A percentile compares a stretch with the other conserved stretches of the same genome.
phyloP scores from a whole-genome alignment of 2,329 filamentous ascomycete genomes.

The Aspergillus alliaceus region DNA sequence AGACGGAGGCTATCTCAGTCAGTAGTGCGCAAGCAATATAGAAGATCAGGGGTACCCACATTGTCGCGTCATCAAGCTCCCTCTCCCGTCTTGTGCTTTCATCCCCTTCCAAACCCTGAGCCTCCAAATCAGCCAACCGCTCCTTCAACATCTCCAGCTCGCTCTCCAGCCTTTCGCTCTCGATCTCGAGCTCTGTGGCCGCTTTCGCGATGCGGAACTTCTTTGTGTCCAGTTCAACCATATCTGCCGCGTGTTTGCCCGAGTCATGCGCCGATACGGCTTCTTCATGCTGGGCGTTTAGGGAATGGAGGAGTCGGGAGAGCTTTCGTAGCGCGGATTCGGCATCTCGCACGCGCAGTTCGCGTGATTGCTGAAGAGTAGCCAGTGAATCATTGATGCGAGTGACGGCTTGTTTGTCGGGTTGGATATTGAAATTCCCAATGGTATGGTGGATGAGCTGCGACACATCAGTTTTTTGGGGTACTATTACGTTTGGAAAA shows the following conservation, averaged over 20 bases:
- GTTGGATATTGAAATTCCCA: slow-evolving; percentile 89
- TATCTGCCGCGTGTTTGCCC: slow-evolving; percentile 76
- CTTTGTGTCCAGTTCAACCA: slow-evolving; percentile 83
- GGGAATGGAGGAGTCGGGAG: slow-evolving; percentile 71
- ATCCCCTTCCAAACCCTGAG: slow-evolving; percentile 79
- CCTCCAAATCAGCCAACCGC: slow-evolving; percentile 76
- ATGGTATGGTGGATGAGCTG: slow-evolving; percentile 90
- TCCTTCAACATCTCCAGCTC: slow-evolving; percentile 75
- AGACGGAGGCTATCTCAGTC: slow-evolving; percentile 63
- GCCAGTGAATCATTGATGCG: slow-evolving; percentile 82
- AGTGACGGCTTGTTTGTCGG: slow-evolving; percentile 79
- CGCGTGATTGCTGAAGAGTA: slow-evolving; percentile 80
- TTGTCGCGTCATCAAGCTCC: slow-evolving; percentile 51
- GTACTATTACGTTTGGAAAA: not conserved
- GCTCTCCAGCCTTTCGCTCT: slow-evolving; percentile 84
- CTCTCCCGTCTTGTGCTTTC: slow-evolving; percentile 52
- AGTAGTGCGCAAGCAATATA: not conserved
- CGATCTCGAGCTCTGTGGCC: slow-evolving; percentile 84
- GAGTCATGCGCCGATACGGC: slow-evolving; percentile 73
- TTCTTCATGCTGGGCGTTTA: slow-evolving; percentile 75
- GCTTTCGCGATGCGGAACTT: slow-evolving; percentile 96
- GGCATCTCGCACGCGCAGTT: slow-evolving; percentile 70
- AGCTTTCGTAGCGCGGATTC: slow-evolving; percentile 69
- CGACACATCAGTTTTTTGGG: slow-evolving; percentile 8
- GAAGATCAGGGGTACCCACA: slow-evolving; percentile 31